phyloP scores from a whole-genome alignment of 352 stramenopile species.

The Globisporangium radiosum region DNA sequence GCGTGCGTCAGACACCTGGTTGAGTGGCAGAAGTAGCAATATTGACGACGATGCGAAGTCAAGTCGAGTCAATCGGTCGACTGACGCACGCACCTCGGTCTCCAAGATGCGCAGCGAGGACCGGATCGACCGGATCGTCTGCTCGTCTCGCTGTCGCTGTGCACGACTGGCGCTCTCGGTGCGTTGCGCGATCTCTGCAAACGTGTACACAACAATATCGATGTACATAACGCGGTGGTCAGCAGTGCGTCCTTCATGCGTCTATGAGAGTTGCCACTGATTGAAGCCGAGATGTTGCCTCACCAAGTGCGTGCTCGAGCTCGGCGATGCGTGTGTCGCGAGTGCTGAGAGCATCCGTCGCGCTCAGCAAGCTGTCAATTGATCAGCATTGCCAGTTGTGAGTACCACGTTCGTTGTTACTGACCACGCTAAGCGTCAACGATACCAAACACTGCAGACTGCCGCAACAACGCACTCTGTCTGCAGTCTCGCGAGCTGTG shows the following conservation, averaged over 20 bases:
- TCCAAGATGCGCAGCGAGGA: slow-evolving; percentile 2
- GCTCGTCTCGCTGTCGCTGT: slow-evolving; percentile 6
- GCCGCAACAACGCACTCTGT: neutral
- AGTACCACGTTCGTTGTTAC: too few relatives aligned
- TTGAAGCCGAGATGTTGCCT: neutral
- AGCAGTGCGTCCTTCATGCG: too few relatives aligned
- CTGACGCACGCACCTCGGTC: slow-evolving; percentile 1
- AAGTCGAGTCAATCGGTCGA: too few relatives aligned
- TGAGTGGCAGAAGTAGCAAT: neutral
- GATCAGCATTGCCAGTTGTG: too few relatives aligned
- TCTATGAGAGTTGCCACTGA: too few relatives aligned
- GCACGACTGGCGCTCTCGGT: neutral
- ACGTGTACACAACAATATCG: too few relatives aligned
- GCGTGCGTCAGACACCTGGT: neutral
- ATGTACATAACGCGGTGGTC: too few relatives aligned
- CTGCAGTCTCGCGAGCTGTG: slow-evolving; percentile 1
- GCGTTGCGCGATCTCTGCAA: neutral
- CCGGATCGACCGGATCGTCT: slow-evolving; percentile 3
- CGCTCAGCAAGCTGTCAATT: neutral
- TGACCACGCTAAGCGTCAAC: too few relatives aligned
- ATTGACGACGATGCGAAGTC: neutral
- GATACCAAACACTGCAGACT: neutral
- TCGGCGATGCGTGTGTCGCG: neutral
- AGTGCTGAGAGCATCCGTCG: neutral
- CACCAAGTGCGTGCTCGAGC: slow-evolving; percentile 4